Evolutionary conservation across 2,329 filamentous ascomycete genomes (phyloP).

Genomic region (Paecilomyces sp.): DNA sequence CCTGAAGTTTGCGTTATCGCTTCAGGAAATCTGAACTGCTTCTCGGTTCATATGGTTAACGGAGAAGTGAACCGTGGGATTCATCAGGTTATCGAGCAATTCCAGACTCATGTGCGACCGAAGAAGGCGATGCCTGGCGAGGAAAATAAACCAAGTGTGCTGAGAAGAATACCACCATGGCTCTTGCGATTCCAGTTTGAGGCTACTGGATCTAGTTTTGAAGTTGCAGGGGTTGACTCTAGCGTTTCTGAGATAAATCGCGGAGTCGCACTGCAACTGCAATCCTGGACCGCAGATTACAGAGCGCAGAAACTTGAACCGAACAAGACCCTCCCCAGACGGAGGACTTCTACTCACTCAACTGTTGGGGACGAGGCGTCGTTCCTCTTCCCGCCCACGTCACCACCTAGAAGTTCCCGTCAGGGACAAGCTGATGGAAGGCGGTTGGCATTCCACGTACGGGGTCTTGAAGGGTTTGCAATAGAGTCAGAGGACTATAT

Average conservation of each 20-base stretch:
- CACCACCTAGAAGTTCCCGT: constrained; percentile 37
- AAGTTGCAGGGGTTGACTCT: constrained; percentile 81
- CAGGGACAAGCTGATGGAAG: constrained; percentile 62
- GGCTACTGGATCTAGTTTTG: constrained; percentile 80
- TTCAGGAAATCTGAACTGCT: constrained; percentile 74
- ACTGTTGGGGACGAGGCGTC: constrained; percentile 57
- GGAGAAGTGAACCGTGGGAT: constrained; percentile 90
- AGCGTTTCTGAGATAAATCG: constrained; percentile 74
- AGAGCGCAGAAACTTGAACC: constrained; percentile 69
- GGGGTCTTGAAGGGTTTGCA: constrained; percentile 82
- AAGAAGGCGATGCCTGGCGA: constrained; percentile 49
- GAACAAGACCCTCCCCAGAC: constrained; percentile 42
- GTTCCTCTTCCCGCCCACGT: constrained; percentile 45
- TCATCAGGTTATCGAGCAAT: constrained; percentile 80
- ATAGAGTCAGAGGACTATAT: constrained; percentile 80
- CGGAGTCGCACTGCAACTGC: constrained; percentile 77
- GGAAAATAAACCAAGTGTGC: constrained; percentile 55
- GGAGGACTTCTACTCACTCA: constrained; percentile 68
- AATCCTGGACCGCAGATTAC: constrained; percentile 85
- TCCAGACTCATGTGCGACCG: constrained; percentile 63
- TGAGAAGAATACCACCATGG: constrained; percentile 77
- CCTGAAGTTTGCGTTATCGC: constrained; percentile 79
- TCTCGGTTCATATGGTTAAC: constrained; percentile 81
- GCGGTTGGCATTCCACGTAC: constrained; percentile 69
- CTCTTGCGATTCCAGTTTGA: constrained; percentile 76